Percentiles rank a stretch among this genome's conserved stretches.
phyloP scores from a whole-genome alignment of 2,329 filamentous ascomycete genomes.

The Penicillium sp. region DNA sequence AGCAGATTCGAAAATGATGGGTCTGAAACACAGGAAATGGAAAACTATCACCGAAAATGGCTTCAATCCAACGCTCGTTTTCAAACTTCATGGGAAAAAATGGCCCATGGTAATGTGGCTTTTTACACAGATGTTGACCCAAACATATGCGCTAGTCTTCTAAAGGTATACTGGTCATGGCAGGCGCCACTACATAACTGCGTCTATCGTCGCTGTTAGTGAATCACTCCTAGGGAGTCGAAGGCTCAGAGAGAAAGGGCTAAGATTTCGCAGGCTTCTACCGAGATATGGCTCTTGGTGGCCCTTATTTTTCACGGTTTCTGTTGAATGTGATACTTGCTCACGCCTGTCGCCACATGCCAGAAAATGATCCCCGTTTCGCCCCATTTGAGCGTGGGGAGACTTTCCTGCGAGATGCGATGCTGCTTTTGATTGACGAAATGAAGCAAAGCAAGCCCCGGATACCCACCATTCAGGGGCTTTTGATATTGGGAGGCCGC shows the following conservation, averaged over 20 bases:
- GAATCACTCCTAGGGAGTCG: too few species aligned
- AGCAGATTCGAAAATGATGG: not conserved
- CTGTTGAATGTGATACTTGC: constrained; percentile 26
- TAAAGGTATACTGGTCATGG: constrained; percentile 27
- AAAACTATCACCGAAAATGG: constrained; percentile 21
- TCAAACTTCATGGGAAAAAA: constrained; percentile 13
- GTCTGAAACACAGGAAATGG: constrained; percentile 8
- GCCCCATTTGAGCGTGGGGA: constrained; percentile 15
- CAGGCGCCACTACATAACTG: constrained; percentile 26
- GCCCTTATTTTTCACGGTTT: constrained; percentile 25
- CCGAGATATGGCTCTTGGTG: constrained; percentile 23
- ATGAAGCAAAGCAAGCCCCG: constrained; percentile 19
- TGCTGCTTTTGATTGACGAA: constrained; percentile 18
- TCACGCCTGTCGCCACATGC: constrained; percentile 21
- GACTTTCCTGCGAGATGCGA: constrained; percentile 19
- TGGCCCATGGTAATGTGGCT: constrained; percentile 11
- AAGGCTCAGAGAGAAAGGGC: not conserved
- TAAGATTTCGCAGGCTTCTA: constrained; percentile 18
- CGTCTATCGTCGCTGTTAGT: constrained; percentile 24
- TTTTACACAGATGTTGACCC: constrained; percentile 11
- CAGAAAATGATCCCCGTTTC: constrained; percentile 17
- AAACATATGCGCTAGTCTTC: constrained; percentile 10
- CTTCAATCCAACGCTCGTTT: constrained; percentile 14
- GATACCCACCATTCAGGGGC: constrained; percentile 25
- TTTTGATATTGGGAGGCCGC: constrained; percentile 25